phyloP scores from a whole-genome alignment of 306 rosid species.

The Sophora flavescens region DNA sequence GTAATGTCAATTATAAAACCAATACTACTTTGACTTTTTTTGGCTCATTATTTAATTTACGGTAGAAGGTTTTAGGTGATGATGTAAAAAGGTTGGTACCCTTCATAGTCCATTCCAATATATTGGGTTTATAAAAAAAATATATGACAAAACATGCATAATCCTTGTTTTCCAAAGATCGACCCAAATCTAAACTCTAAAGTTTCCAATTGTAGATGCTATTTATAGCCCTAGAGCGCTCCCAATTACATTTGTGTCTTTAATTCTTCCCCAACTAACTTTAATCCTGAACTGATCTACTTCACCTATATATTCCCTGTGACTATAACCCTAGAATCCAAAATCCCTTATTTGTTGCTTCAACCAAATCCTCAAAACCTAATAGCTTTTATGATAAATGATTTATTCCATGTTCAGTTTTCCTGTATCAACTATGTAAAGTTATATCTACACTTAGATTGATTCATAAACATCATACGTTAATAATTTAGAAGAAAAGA shows the following conservation, averaged over 20 bases:
- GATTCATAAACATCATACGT: background rate
- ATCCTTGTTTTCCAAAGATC: no score
- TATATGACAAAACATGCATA: background rate
- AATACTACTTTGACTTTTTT: no score
- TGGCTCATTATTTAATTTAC: no score
- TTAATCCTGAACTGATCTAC: background rate
- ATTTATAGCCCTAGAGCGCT: background rate
- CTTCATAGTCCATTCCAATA: no score
- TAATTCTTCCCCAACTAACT: background rate
- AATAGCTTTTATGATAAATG: background rate
- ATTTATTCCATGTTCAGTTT: background rate
- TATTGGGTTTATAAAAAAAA: no score
- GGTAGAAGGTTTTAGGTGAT: no score
- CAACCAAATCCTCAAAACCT: background rate
- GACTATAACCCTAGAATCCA: background rate
- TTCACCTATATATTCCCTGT: background rate
- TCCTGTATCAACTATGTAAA: background rate
- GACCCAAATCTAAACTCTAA: no score
- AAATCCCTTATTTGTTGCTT: background rate
- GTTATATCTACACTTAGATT: background rate
- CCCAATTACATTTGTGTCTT: background rate
- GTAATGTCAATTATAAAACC: no score
- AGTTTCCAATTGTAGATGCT: background rate
- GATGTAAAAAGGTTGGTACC: no score
- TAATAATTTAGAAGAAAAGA: background rate